phyloP scores from a whole-genome alignment of 306 rosid species.

The Vachellia collinsii region DNA sequence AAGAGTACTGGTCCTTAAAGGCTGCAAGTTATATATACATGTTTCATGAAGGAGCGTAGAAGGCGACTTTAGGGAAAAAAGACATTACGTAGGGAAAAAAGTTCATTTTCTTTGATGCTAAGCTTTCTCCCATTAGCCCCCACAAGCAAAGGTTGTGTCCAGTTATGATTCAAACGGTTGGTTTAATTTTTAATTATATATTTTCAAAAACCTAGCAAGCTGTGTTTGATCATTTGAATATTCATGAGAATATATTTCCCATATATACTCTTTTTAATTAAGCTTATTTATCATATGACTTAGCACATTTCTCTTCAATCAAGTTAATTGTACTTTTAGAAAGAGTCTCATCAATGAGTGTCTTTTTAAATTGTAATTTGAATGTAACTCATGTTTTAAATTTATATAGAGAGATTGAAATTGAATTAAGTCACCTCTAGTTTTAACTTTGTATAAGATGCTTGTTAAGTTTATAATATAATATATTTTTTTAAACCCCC shows the following conservation, averaged over 20 bases:
- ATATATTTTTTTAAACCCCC: too few species aligned
- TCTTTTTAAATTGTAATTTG: too few species aligned
- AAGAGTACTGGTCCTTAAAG: neutral
- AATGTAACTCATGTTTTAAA: too few species aligned
- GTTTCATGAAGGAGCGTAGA: neutral
- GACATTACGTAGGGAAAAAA: neutral
- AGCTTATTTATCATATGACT: too few species aligned
- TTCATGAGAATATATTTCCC: neutral
- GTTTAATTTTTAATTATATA: neutral
- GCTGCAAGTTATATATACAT: neutral
- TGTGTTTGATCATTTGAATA: neutral
- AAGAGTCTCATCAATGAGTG: too few species aligned
- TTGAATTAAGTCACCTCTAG: too few species aligned
- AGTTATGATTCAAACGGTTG: neutral
- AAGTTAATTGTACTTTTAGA: too few species aligned
- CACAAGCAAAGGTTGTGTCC: neutral
- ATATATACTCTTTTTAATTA: too few species aligned
- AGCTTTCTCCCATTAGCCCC: constrained; percentile 9
- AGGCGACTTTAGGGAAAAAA: neutral
- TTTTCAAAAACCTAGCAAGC: neutral
- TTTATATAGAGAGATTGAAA: too few species aligned
- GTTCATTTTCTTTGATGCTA: constrained; percentile 3
- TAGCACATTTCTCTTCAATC: too few species aligned
- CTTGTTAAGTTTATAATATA: too few species aligned
- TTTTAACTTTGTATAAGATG: too few species aligned